Base-by-base conservation (phyloP, 2,329 filamentous ascomycete genomes). In the Colletotrichum acutatum region DNA sequence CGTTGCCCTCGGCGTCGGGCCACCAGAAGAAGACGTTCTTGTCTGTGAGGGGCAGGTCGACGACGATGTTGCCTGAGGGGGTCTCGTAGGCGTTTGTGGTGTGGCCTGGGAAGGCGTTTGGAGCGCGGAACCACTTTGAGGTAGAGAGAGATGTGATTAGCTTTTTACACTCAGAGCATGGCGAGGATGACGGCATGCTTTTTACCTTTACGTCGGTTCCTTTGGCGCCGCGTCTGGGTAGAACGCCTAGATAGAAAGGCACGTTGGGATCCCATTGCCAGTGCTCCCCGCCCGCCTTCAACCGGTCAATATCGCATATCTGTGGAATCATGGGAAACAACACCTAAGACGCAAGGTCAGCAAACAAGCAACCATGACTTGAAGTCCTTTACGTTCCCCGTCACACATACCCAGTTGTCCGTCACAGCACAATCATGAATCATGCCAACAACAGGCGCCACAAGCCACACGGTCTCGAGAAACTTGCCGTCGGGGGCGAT, bases 351-450 rank as follows among this genome's bases (percentile, higher is more conserved):
- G 5, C 7, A 19, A 42, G 6, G 37, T 42, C 37, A 42, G 37
- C 37, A 42, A 42, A 19, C 37, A 42, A 42, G 14, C 37, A 42
- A 3, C n/a, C n/a, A n/a, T n/a, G n/a, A 42, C 3, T 7, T 14
- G 4, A 42, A 42, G 42, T 22, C 19, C 4, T n/a, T 3, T 49
- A 4, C 8, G n/a, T 22, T 49, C 4, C 19, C 7, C 8, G 8
- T 9, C 6, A n/a, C 22, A 5, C 30, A 24, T 53, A 83, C 79
- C 80, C 82, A 84, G 57, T 85, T 84, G 5, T 84, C 78, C 0
- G 83, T 85, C 1, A 84, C 78, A 0, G 79, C 83, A 66, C 82
- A 83, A 63, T 86, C 84, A 76, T 85, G 84, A 42, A 85, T 84
- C 80, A 84, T 82, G 0, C 77, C 83, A 2, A 78, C 77, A 1